Evolutionary conservation across 306 rosid genomes (phyloP), one percentile per base, ranked within the genome.

Genomic region (Pueraria montana): DNA sequence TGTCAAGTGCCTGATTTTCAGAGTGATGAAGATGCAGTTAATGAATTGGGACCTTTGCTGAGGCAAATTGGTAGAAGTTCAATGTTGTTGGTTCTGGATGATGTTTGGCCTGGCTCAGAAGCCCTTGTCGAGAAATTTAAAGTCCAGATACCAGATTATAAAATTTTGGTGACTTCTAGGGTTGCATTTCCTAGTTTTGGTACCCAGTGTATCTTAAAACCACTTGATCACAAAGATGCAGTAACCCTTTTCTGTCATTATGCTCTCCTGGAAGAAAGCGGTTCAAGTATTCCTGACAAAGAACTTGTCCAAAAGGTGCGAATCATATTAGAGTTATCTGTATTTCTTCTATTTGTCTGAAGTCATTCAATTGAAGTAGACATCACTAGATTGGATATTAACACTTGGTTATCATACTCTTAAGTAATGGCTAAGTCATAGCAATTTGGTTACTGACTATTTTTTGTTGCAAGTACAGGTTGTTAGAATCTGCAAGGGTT

Each of bases 91-190:
- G 91, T 92, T 6, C 62, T 92, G 36, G 97, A 82, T 80, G 95
- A 93, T 58, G 92, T 93, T 78, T 90, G 97, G 95, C 69, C 75
- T 0, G 91, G 80, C 16, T 86, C 97, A 26, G 93, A 86, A 73
- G 43, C 77, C 68, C 88, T 92, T 8, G 30, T 87, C 48, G 86
- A 87, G 13, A 89, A 81, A 34, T 84, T 92, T 30, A 32, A 21
- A 27, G 84, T 85, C 23, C 63, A 80, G 32, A 68, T 86, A 3
- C 82, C 89, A 11, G 68, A 76, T 36, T 90, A 66, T 85, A 94
- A 94, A 77, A 78, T 92, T 62, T 72, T 94, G 87, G 91, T 91
- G 46, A 91, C 94, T 20, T 92, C 97, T 20, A 84, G 94, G 72
- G 85, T 62, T 53, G 62, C 55, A 67, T 81, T 90, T 65, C 80